Percentiles rank a stretch among this genome's conserved stretches.
Evolutionary conservation across 371 early-diverging fungal species (phyloP).

Genomic region (Mucor irregularis): DNA sequence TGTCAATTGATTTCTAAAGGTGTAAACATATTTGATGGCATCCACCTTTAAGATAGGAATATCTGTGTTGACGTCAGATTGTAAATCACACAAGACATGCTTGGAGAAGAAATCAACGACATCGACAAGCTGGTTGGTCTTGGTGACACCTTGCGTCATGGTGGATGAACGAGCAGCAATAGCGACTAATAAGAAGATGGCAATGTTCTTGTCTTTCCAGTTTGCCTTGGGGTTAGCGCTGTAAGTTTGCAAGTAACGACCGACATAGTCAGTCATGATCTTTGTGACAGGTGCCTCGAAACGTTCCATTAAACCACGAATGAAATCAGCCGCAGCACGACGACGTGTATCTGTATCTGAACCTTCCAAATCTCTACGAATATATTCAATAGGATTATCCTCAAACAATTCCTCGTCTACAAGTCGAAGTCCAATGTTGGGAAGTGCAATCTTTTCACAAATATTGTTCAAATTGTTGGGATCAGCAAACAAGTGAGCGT

Average conservation of each 20-base stretch:
- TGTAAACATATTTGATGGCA: constrained; percentile 89
- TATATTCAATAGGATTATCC: constrained; percentile 94
- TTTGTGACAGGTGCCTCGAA: constrained; percentile 81
- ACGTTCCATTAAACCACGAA: constrained; percentile 88
- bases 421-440: constrained; percentile 85
- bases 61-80: constrained; percentile 67
- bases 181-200: constrained; percentile 88
- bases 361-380: constrained; percentile 93
- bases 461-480: constrained; percentile 72
- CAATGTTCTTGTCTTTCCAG: constrained; percentile 97
- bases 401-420: constrained; percentile 94
- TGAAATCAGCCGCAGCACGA: constrained; percentile 89
- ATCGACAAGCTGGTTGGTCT: constrained; percentile 76
- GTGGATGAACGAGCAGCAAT: constrained; percentile 74
- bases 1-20: constrained; percentile 90
- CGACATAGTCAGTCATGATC: constrained; percentile 79
- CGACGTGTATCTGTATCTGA: constrained; percentile 90
- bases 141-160: constrained; percentile 77
- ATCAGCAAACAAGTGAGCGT: constrained; percentile 69
- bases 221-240: constrained; percentile 65
- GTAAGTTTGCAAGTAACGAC: constrained; percentile 74
- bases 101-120: constrained; percentile 81
- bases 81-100: constrained; percentile 83
- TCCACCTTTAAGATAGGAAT: constrained; percentile 91
- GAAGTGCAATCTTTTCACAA: constrained; percentile 91